Evolutionary conservation across 2,329 filamentous ascomycete species (phyloP), one percentile per base, ranked within the genome.

Genomic region (Trichoderma aggressivum): DNA sequence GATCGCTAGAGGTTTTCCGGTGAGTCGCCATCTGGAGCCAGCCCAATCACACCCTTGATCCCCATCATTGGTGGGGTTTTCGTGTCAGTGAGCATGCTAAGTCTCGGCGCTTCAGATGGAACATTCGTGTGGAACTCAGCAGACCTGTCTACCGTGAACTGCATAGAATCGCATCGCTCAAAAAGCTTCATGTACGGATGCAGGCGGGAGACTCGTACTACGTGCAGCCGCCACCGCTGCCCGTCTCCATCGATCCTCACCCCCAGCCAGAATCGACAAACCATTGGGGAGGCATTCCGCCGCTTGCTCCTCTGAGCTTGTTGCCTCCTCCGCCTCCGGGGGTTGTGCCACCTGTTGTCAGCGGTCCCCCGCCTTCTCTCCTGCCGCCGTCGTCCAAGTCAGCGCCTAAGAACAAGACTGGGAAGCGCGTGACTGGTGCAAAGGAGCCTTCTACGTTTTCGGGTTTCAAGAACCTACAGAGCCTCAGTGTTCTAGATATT

Each of bases 41-140:
- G 32, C 12, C 7, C 59, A 50, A 14, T 24, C 11, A 10, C n/a
- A n/a, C 30, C 21, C 7, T 39, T 28, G n/a, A 32, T 34, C 18
- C 55, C 18, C 3, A 32, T n/a, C n/a, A 14, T 32, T 2, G 21
- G 21, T 14, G 21, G 7, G 12, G 5, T 5, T 43, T 11, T 60
- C 14, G n/a, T 26, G 7, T 24, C 10, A 26, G 55, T 21, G 58
- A 71, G 10, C 5, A 60, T 60, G 14, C 65, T 68, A 56, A 39
- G 14, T n/a, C n/a, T 24, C 21, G 16, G 21, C 21, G 47, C 3
- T 21, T 24, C 16, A 39, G 86, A 73, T 91, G 89, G 89, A 89
- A 91, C 76, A 87, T 90, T 68, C 85, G 88, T 7, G 86, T 91
- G 69, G 89, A 91, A 77, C 82, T 91, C 11, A 89, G 86, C 76